Base-by-base conservation (phyloP, 169 alveolate species). In the Plasmodium ovale region DNA sequence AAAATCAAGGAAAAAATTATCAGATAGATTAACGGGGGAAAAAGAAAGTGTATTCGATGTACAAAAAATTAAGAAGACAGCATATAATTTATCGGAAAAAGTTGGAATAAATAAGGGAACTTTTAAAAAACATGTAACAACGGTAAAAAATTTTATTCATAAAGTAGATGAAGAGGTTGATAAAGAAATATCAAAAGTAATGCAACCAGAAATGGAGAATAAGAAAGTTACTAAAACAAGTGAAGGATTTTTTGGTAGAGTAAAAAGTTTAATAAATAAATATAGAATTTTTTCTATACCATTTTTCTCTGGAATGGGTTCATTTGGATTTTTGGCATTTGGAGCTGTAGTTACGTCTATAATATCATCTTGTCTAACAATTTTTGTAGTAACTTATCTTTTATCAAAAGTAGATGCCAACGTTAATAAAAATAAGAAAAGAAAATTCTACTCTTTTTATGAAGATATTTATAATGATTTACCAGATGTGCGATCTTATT, bases 361-460 rank as follows among this genome's bases (percentile, higher is more conserved):
- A 51, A 33, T 70, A 23, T 70, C 84, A 70, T 70, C 84, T 14
- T 70, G 84, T 44, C 21, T 70, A 70, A 70, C 84, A 0, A 70
- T 70, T 0, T 44, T 51, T 70, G 1, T 23, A n/a, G 60, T 51
- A 47, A 44, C 84, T 1, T 70, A 70, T 51, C 39, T 70, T n/a
- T 51, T 70, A 23, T 47, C 84, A 14, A 70, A 70, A 25, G 58
- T 70, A 47, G 84, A 70, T 19, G 49, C 25, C 33, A 70, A 6
- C 12, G 10, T 70, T 27, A 47, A 70, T 14, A 49, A 70, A 49
- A 56, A 47, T 39, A 70, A 70, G 19, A 27, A 47, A 1, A 70
- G 84, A 70, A 29, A 44, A 49, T 49, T 70, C 35, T 70, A 70
- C 21, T 70, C 84, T 37, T 70, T 70, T 14, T 44, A 47, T 47